Evolutionary conservation across 2,329 filamentous ascomycete genomes (phyloP).

Genomic region (Arthrobotrys pseudoclavata): DNA sequence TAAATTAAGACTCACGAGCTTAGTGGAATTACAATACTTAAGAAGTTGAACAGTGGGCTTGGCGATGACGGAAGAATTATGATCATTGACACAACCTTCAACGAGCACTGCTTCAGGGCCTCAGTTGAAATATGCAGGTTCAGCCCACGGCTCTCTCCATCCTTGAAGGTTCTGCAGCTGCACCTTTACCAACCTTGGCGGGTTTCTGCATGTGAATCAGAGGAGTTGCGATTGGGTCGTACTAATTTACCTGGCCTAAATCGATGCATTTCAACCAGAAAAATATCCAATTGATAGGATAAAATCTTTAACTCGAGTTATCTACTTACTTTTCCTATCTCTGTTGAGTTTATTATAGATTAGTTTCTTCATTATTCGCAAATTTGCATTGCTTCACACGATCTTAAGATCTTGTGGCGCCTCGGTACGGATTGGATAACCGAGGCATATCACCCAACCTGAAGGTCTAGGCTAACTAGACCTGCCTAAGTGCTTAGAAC

Average conservation of each 20-base stretch:
- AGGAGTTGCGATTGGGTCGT: slow-evolving; percentile 4
- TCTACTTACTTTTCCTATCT: neutral
- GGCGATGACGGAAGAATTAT: neutral
- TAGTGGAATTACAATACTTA: neutral
- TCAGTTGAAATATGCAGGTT: slow-evolving; percentile 28
- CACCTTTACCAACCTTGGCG: slow-evolving; percentile 19
- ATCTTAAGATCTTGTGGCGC: slow-evolving; percentile 5
- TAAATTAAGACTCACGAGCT: neutral
- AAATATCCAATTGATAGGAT: neutral
- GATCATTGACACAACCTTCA: neutral
- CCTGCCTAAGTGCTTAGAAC: neutral
- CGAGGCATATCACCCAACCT: neutral
- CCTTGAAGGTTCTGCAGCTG: slow-evolving; percentile 3
- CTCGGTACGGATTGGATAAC: neutral
- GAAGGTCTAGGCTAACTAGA: neutral
- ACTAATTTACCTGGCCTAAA: neutral
- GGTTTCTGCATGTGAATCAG: slow-evolving; percentile 35
- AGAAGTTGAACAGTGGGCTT: neutral
- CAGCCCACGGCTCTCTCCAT: slow-evolving; percentile 12
- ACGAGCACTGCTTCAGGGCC: neutral
- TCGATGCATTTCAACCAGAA: neutral
- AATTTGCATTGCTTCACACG: neutral
- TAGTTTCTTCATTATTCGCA: neutral
- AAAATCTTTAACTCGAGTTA: neutral
- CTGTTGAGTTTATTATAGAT: neutral